These are phyloP conservation scores for Lodderomyces theae DNA, from an alignment of 1,139 yeast species.

Conservation along the genomic window DNA sequence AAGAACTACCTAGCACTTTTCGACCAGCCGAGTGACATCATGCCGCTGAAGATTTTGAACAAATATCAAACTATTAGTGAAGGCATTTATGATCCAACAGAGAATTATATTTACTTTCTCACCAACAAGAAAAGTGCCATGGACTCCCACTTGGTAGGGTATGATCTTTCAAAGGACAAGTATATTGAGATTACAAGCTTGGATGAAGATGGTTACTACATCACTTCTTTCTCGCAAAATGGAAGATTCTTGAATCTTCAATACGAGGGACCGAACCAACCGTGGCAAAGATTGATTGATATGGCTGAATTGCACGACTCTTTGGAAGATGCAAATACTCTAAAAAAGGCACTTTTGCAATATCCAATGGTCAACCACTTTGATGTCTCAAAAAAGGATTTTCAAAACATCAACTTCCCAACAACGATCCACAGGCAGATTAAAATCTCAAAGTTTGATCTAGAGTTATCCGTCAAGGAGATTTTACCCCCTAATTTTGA, in stretches of 20 bases:
- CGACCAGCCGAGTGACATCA: constrained; percentile 43
- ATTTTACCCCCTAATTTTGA: constrained; percentile 71
- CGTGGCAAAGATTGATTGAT: constrained; percentile 61
- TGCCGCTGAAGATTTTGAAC: constrained; percentile 30
- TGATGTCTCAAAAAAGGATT: constrained; percentile 19
- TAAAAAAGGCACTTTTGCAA: constrained; percentile 19
- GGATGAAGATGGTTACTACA: constrained; percentile 29
- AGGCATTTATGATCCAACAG: constrained; percentile 51
- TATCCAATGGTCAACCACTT: constrained; percentile 31
- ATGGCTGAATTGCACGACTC: constrained; percentile 32
- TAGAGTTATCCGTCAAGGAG: constrained; percentile 66
- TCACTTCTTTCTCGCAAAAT: constrained; percentile 46
- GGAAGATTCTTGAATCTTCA: constrained; percentile 54
- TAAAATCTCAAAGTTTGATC: constrained; percentile 39
- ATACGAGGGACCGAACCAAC: constrained; percentile 65
- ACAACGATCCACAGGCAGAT: constrained; percentile 49
- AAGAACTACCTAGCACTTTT: constrained; percentile 74
- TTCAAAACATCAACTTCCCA: constrained; percentile 51
- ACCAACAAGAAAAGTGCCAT: constrained; percentile 47
- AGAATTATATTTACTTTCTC: constrained; percentile 58
- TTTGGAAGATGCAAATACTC: constrained; percentile 7
- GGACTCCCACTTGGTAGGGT: constrained; percentile 31
- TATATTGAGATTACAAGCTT: constrained; percentile 22
- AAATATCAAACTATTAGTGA: constrained; percentile 30
- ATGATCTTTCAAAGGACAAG: constrained; percentile 19